phyloP scores from a whole-genome alignment of 768 basidiomycete species.

The Erythrobasidium yunnanense region DNA sequence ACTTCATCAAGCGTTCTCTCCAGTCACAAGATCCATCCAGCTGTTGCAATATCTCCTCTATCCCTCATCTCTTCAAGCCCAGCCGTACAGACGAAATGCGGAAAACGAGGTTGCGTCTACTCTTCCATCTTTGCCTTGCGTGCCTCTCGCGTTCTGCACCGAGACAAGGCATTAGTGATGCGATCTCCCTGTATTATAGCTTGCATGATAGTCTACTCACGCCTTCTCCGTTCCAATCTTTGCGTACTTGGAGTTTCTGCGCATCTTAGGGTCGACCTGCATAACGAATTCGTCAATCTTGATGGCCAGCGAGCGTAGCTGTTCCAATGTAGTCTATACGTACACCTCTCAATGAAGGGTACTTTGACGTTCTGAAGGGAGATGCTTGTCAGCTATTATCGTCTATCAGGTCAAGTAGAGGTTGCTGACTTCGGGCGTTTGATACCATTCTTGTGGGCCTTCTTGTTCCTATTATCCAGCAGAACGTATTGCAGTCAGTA shows the following conservation, averaged over 20 bases:
- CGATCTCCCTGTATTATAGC: no score
- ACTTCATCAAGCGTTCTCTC: no score
- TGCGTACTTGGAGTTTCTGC: background rate
- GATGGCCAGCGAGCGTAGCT: background rate
- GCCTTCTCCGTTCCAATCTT: conserved; percentile 2
- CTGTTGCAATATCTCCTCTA: no score
- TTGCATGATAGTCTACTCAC: no score
- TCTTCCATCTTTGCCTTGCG: no score
- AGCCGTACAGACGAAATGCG: no score
- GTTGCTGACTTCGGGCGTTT: background rate
- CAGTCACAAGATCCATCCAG: no score
- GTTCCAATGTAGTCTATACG: background rate
- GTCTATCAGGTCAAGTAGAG: background rate
- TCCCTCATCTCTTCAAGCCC: no score
- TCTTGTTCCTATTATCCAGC: background rate
- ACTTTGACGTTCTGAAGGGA: background rate
- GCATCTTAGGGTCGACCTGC: background rate
- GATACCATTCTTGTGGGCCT: background rate
- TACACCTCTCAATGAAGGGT: background rate
- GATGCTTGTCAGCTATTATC: background rate
- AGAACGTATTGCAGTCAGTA: no score
- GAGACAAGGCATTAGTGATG: no score
- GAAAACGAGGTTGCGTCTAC: no score
- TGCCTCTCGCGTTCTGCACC: no score
- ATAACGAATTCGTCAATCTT: background rate